Evolutionary conservation across 495 filamentous ascomycete species (phyloP), one percentile per base, ranked within the genome.

Genomic region (Geopyxis carbonaria): DNA sequence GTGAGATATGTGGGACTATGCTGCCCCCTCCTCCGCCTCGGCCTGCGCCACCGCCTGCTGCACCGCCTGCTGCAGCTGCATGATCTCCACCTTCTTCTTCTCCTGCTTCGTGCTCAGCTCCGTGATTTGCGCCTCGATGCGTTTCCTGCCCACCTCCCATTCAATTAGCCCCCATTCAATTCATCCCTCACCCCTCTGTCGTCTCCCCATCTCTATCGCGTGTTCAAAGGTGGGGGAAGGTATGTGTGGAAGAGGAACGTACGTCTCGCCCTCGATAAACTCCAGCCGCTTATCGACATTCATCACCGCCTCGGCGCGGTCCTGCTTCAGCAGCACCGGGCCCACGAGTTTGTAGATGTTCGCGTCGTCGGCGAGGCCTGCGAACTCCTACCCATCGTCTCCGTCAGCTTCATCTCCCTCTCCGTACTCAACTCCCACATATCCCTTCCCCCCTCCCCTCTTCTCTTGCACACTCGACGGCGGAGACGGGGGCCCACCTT

Each of bases 211-310:
- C 8, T 38, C 27, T 18, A 4, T 19, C 9, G 7, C 14, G n/a
- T 37, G 13, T 27, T 5, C 8, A 39, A n/a, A n/a, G n/a, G 6
- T 29, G 23, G n/a, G n/a, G n/a, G n/a, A n/a, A n/a, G n/a, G n/a
- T n/a, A n/a, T n/a, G n/a, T n/a, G 1, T 6, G 14, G 20, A 1
- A 9, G 19, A 32, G 13, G 22, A n/a, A 50, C 71, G 46, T 59
- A 95, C 89, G 94, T 91, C 49, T 97, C 91, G 53, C 85, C 82
- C 47, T 75, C 69, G 45, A 97, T 97, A 46, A 86, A 95, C 42
- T 92, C 83, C 40, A 97, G 58, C 7, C 89, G 73, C 31, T 81
- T 78, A 45, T 86, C 79, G 22, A 97, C 91, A 4, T 84, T 82
- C 70, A 81, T 76, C 34, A 76, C 67, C 0, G 91, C 89, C 49